phyloP scores from a whole-genome alignment of 179 eudicot species.

The Corrigiola litoralis region DNA sequence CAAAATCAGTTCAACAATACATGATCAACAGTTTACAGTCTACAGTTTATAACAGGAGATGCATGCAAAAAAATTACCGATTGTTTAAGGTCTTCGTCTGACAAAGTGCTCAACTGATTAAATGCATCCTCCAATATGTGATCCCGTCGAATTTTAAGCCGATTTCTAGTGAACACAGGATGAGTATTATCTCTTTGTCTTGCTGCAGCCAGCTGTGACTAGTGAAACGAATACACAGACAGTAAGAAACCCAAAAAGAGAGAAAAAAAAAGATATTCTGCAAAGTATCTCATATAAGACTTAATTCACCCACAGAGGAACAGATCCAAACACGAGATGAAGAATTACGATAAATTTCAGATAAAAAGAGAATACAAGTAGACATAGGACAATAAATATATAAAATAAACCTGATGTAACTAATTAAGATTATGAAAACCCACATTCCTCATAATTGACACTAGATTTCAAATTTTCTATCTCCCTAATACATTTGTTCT shows the following conservation, averaged over 20 bases:
- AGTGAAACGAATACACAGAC: constrained; percentile 15
- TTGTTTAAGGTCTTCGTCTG: constrained; percentile 87
- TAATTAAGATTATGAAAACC: no score
- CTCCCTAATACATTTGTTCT: no score
- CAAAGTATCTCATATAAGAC: no score
- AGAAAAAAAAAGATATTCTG: background rate
- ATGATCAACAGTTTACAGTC: no score
- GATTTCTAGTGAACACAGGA: constrained; percentile 56
- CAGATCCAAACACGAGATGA: no score
- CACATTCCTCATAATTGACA: no score
- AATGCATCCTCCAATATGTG: constrained; percentile 93
- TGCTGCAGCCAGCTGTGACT: constrained; percentile 71
- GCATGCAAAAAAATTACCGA: constrained; percentile 40
- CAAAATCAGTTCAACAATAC: background rate
- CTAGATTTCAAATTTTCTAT: no score
- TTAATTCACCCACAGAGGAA: no score
- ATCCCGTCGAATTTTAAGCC: constrained; percentile 80
- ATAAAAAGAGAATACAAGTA: no score
- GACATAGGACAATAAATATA: no score
- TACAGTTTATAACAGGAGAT: background rate
- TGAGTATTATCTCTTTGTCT: constrained; percentile 57
- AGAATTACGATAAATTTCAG: no score
- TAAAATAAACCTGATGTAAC: no score
- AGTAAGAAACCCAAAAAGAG: background rate
- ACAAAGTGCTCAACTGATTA: constrained; percentile 62